Base-by-base conservation (phyloP, 306 rosid species). In the Quercus aquifolioides region DNA sequence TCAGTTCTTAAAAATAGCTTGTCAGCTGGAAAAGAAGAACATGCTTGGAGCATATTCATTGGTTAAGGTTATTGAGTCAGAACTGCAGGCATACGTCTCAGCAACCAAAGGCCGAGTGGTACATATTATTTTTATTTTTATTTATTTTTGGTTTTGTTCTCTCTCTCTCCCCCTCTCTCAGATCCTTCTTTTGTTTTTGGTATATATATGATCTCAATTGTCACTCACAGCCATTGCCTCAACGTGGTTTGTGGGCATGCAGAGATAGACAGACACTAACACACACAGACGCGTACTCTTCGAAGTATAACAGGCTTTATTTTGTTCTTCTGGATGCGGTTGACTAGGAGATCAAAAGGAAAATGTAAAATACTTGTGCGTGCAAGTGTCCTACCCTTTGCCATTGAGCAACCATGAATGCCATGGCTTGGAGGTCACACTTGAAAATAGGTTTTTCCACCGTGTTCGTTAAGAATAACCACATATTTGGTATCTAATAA, bases 101-200 rank as follows among this genome's bases (percentile, higher is more conserved):
- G 97, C 98, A 71, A 91, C 96, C 3, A 88, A 88, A 81, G 98
- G 99, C 74, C 96, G 99, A 49, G 98, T 95, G 97, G 98, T 95
- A 88, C 72, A 74, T 84, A 46, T 65, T 33, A 78, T 77, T 38
- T 76, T 78, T 76, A 58, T 62, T 5, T 20, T 56, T 70, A 3
- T 57, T 26, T 26, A 0, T 54, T 49, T 52, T 83, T 80, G 12
- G 31, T 33, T 51, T 59, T 52, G 46, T 14, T 80, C 55, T 51
- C 57, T 46, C 20, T 46, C 55, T 62, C 51, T 72, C 12, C 33
- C 67, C 78, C 78, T 67, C 25, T 28, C 26, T 31, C n/a, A 17
- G 69, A 62, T 20, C 23, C 81, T 56, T 76, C 14, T 54, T 59
- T 20, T 41, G 33, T 55, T 72, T 69, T 56, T 62, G 55, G 56